Conservation (phyloP, 1,284 basidiomycete species). For the Ganoderma lingzhi region DNA sequence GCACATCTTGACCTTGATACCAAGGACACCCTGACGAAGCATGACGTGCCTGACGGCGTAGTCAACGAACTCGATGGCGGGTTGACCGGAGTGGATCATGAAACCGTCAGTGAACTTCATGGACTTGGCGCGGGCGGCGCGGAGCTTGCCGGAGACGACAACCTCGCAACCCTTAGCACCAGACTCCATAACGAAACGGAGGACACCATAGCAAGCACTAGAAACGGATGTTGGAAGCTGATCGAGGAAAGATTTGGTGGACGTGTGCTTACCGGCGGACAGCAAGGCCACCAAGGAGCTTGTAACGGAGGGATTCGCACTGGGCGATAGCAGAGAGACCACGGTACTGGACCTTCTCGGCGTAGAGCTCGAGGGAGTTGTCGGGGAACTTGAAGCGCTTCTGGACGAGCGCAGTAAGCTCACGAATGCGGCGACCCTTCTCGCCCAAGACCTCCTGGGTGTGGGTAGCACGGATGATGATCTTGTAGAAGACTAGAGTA, state of each 20-base stretch:
- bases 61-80: slow-evolving; percentile 96
- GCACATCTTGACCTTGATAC: slow-evolving; percentile 99
- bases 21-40: slow-evolving; percentile 98
- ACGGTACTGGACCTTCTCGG: slow-evolving; percentile 99
- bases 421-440: slow-evolving; percentile 99
- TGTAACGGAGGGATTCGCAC: slow-evolving; percentile 99
- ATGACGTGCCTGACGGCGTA: slow-evolving; percentile 98
- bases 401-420: slow-evolving; percentile 98
- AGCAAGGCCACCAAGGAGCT: slow-evolving; percentile 99
- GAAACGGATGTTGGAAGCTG: neutral
- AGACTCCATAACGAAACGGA: slow-evolving; percentile 99
- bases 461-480: slow-evolving; percentile 99
- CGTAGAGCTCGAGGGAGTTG: slow-evolving; percentile 98
- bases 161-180: slow-evolving; percentile 99
- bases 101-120: slow-evolving; percentile 99
- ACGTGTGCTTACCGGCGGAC: slow-evolving; percentile 83
- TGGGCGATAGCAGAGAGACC: slow-evolving; percentile 99
- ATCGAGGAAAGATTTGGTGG: neutral
- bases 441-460: slow-evolving; percentile 99
- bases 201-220: slow-evolving; percentile 99
- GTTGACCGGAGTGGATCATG: slow-evolving; percentile 99
- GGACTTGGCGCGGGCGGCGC: slow-evolving; percentile 99
- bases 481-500: slow-evolving; percentile 55
- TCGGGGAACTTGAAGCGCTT: slow-evolving; percentile 99
- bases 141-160: slow-evolving; percentile 99